A percentile compares a stretch with the other conserved stretches of the same genome.
These are phyloP conservation scores for Pharnaceum exiguum DNA, from an alignment of 148 eudicot genomes.

Conservation along the genomic window DNA sequence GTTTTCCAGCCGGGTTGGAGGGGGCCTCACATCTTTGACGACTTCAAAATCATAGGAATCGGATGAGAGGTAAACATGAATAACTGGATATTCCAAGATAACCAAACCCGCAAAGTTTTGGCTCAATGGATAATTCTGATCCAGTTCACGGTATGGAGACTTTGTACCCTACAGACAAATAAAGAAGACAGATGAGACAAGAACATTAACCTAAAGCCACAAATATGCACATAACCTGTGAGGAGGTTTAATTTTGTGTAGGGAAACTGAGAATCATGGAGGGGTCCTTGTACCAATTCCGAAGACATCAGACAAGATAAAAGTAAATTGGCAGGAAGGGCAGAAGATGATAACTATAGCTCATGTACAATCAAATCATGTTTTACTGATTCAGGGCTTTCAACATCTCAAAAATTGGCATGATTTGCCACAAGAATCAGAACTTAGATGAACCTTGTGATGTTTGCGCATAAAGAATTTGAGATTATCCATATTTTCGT, in stretches of 20 bases:
- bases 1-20: slow-evolving; percentile 14
- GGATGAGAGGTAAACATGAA: slow-evolving; percentile 72
- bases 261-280: too few relatives aligned
- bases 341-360: too few relatives aligned
- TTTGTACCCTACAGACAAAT: slow-evolving; percentile 43
- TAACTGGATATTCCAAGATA: slow-evolving; percentile 78
- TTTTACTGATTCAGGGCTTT: too few relatives aligned
- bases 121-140: slow-evolving; percentile 52
- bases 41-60: slow-evolving; percentile 63
- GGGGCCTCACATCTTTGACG: slow-evolving; percentile 33
- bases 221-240: not conserved
- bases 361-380: too few relatives aligned
- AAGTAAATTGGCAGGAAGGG: too few relatives aligned
- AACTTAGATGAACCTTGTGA: slow-evolving; percentile 67
- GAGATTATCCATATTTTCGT: slow-evolving; percentile 57
- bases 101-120: slow-evolving; percentile 52
- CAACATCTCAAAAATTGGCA: too few relatives aligned
- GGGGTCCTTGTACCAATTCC: too few relatives aligned
- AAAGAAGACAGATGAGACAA: slow-evolving; percentile 1
- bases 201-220: not conserved
- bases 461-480: slow-evolving; percentile 67
- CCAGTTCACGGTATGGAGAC: slow-evolving; percentile 63
- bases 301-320: too few relatives aligned
- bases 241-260: too few relatives aligned
- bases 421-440: too few relatives aligned